Percentiles rank a stretch among this genome's conserved stretches.
Conservation (phyloP, 1,139 yeast genomes). For the Hemisphaericaspora xylofermentans region DNA sequence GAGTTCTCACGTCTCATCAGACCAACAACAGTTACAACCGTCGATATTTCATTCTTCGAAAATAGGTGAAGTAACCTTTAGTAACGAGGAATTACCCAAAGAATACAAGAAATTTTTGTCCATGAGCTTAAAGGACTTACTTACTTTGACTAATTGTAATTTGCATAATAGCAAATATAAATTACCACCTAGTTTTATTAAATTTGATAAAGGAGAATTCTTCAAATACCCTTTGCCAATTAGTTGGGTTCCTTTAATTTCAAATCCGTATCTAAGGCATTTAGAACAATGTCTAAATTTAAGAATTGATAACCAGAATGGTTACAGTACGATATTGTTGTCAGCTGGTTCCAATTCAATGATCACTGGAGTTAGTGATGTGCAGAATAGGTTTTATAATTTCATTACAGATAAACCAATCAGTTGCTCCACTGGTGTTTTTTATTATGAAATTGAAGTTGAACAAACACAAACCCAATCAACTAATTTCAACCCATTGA, state of each 20-base stretch:
- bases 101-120: constrained; percentile 24
- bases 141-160: constrained; percentile 22
- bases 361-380: not conserved
- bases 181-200: constrained; percentile 28
- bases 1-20: not conserved
- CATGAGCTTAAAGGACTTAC: constrained; percentile 28
- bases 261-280: constrained; percentile 22
- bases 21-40: constrained; percentile 5
- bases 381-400: constrained; percentile 24
- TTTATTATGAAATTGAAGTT: constrained; percentile 39
- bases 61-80: constrained; percentile 26
- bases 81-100: constrained; percentile 16
- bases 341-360: constrained; percentile 13
- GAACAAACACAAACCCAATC: constrained; percentile 31
- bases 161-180: constrained; percentile 21
- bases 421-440: constrained; percentile 32
- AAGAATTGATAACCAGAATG: constrained; percentile 25
- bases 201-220: constrained; percentile 20
- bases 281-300: constrained; percentile 25
- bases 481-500: constrained; percentile 32
- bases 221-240: constrained; percentile 39
- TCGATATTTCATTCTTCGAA: constrained; percentile 18
- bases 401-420: constrained; percentile 38
- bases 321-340: constrained; percentile 31
- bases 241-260: constrained; percentile 41